phyloP scores from a whole-genome alignment of 352 stramenopile species.

The Phytophthora nicotianae region DNA sequence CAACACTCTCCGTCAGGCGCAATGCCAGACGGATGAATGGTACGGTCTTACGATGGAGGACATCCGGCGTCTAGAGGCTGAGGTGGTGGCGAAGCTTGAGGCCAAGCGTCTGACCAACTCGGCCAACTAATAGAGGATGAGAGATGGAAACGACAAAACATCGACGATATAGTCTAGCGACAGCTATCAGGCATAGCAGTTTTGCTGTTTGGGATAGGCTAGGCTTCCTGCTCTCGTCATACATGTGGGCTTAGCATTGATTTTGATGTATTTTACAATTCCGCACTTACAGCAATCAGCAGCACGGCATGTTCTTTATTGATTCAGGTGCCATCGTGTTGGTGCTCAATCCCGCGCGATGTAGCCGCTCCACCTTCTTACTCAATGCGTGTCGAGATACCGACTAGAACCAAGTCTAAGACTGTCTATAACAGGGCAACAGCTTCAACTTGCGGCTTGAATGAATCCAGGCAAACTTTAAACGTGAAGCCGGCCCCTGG shows the following conservation, averaged over 20 bases:
- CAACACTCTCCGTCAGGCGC: slow-evolving; percentile 67
- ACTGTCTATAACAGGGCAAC: too few species aligned
- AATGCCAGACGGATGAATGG: slow-evolving; percentile 85
- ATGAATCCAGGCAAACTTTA: slow-evolving; percentile 28
- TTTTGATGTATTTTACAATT: slow-evolving; percentile 3
- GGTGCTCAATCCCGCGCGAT: too few species aligned
- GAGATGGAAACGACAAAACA: slow-evolving; percentile 5
- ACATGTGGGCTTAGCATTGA: slow-evolving; percentile 10
- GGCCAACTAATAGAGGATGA: slow-evolving; percentile 44
- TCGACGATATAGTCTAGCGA: slow-evolving; percentile 16
- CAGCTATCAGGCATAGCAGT: slow-evolving; percentile 15
- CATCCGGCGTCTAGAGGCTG: slow-evolving; percentile 79
- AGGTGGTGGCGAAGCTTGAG: slow-evolving; percentile 78
- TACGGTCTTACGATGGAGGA: slow-evolving; percentile 85
- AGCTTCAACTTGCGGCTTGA: slow-evolving; percentile 6
- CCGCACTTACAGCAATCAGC: too few species aligned
- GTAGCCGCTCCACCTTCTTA: too few species aligned
- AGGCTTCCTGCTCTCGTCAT: slow-evolving; percentile 14
- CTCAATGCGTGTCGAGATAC: too few species aligned
- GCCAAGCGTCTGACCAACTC: slow-evolving; percentile 63
- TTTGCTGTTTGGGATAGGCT: slow-evolving; percentile 18
- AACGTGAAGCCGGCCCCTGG: slow-evolving; percentile 37
- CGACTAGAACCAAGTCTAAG: too few species aligned
- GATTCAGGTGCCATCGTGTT: too few species aligned
- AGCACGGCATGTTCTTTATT: too few species aligned